A percentile compares a stretch with the other conserved stretches of the same genome.
Conservation (phyloP, 2,329 filamentous ascomycete species). For the Colletotrichum filicis region DNA sequence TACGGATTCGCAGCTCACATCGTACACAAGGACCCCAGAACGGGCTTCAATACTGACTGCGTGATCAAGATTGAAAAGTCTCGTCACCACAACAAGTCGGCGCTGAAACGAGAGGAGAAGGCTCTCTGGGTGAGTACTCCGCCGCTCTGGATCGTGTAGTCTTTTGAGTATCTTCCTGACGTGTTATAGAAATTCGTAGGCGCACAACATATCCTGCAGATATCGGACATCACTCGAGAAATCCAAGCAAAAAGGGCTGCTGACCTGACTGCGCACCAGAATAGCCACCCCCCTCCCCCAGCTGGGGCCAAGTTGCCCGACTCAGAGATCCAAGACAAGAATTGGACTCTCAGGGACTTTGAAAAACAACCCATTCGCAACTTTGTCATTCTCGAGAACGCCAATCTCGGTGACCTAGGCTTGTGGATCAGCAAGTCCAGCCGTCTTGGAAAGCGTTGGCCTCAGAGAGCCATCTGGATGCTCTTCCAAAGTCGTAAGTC, state of each 20-base stretch:
- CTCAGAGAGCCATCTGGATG: slow-evolving; percentile 26
- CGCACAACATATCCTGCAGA: slow-evolving; percentile 42
- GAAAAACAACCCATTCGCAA: slow-evolving; percentile 11
- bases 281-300: not conserved
- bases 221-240: slow-evolving; percentile 37
- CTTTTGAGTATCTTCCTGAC: not conserved
- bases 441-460: slow-evolving; percentile 12
- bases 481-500: slow-evolving; percentile 27
- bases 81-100: not conserved
- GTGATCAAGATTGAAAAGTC: slow-evolving; percentile 26
- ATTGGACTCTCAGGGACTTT: slow-evolving; percentile 9
- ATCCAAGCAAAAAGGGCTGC: slow-evolving; percentile 16
- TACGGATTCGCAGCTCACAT: slow-evolving; percentile 39
- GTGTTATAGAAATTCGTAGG: slow-evolving; percentile 38
- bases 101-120: slow-evolving; percentile 21
- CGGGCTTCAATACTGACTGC: not conserved
- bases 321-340: not conserved
- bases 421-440: slow-evolving; percentile 30
- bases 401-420: slow-evolving; percentile 38
- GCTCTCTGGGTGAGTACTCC: slow-evolving; percentile 16
- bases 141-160: too few species aligned
- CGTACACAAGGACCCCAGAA: not conserved
- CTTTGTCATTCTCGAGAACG: slow-evolving; percentile 42
- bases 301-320: not conserved
- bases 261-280: not conserved